phyloP scores from a whole-genome alignment of 345 rosid genomes.

The Combretum micranthum region DNA sequence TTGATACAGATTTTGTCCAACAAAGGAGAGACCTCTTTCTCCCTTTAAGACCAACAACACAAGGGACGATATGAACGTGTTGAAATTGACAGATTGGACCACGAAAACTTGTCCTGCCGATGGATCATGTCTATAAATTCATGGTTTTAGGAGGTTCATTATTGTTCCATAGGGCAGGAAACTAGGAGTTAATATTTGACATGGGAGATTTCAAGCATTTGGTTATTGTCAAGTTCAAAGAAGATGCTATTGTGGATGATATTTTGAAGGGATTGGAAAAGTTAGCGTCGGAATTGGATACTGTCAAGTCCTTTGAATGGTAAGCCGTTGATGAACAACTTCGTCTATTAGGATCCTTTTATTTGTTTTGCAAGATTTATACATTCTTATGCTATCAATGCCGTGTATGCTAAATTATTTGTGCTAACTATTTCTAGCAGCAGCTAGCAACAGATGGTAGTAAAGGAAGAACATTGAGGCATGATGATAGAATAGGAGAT shows the following conservation, averaged over 20 bases:
- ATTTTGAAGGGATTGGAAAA: constrained; percentile 80
- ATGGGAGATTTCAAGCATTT: constrained; percentile 78
- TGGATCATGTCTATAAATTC: no score
- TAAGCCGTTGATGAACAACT: constrained; percentile 10
- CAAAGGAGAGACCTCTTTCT: constrained; percentile 9
- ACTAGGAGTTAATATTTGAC: not conserved
- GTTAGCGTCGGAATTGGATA: constrained; percentile 57
- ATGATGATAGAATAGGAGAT: not conserved
- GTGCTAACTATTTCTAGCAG: no score
- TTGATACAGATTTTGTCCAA: constrained; percentile 27
- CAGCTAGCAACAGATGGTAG: no score
- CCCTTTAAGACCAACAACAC: constrained; percentile 10
- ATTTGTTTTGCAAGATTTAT: no score
- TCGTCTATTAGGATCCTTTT: not conserved
- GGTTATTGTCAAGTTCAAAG: constrained; percentile 84
- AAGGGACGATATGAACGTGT: constrained; percentile 12
- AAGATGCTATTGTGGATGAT: constrained; percentile 50
- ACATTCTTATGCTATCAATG: no score
- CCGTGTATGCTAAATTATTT: no score
- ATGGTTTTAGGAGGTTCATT: no score
- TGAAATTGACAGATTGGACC: constrained; percentile 1
- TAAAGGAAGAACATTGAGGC: no score
- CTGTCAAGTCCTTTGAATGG: constrained; percentile 90
- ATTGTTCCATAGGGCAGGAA: no score
- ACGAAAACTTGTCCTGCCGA: no score